Base-by-base conservation (phyloP, 805 yeast genomes). In the Saturnispora besseyi region DNA sequence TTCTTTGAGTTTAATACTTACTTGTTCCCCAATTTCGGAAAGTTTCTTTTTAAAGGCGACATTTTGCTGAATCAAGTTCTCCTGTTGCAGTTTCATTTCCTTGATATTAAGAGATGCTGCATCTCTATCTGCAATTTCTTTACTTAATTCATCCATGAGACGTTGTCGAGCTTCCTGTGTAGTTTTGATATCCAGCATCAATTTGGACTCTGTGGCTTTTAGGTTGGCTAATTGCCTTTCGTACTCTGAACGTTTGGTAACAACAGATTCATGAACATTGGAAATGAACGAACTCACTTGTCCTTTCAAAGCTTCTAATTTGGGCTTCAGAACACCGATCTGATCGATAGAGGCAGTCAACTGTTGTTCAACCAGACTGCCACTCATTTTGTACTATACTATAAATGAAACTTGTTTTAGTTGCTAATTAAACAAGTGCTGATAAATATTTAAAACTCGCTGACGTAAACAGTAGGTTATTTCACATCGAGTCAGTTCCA, bases 21-120 rank as follows among this genome's bases (percentile, higher is more conserved):
- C 57, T 12, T 62, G 62, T 4, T 49, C 44, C 26, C 62, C 59
- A 10, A 68, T 51, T 21, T 58, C 60, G 11, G 51, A 56, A 10
- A 73, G 61, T 32, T 71, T 68, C 5, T 50, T 45, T 28, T 52
- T 52, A 38, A 59, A 56, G 15, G 59, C 58, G 4, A 50, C 51
- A 47, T 63, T 66, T 38, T 62, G 63, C 12, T 59, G 55, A 13
- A 59, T 44, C 32, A 73, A 55, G 22, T 60, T 57, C 22, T 64
- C 64, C 41, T 72, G 68, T 44, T 73, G 72, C 7, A 59, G 47
- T 26, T 59, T 55, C 49, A 75, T 61, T 32, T 70, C 74, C 47
- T 70, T 69, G 6, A 72, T 71, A 51, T 71, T 69, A 3, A 59
- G 41, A 21, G 71, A 66, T 34, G 75, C 74, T 13, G 53, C 52